Conservation (phyloP, 495 filamentous ascomycete genomes). For the Apodospora peruviana region DNA sequence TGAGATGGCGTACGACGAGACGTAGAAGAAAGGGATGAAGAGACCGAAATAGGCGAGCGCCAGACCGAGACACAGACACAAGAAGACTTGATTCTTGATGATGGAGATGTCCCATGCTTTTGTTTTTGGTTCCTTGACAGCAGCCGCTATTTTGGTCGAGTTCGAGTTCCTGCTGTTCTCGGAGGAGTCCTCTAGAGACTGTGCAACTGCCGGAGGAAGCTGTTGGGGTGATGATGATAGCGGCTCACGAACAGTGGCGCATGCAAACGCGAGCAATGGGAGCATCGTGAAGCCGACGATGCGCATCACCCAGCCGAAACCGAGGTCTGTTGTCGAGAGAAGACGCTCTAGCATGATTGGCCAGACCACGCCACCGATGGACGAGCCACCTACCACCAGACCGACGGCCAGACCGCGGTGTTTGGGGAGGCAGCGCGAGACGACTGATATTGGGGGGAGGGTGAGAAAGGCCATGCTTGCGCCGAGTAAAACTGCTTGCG, state of each 20-base stretch:
- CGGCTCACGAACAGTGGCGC: constrained; percentile 25
- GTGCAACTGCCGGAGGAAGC: neutral
- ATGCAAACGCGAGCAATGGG: constrained; percentile 32
- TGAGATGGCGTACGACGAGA: constrained; percentile 38
- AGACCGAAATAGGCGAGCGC: constrained; percentile 41
- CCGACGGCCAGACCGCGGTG: constrained; percentile 47
- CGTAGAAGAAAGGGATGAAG: constrained; percentile 49
- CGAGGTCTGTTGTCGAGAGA: constrained; percentile 27
- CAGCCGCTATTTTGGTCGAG: neutral
- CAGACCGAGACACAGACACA: constrained; percentile 11
- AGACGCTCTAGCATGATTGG: constrained; percentile 29
- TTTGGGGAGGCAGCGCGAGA: constrained; percentile 41
- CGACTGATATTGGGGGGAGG: constrained; percentile 39
- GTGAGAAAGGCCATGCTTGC: constrained; percentile 38
- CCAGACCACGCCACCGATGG: constrained; percentile 49
- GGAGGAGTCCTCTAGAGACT: neutral
- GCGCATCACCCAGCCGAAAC: constrained; percentile 52
- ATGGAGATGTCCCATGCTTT: constrained; percentile 3
- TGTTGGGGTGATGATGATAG: neutral
- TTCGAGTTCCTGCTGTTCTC: neutral
- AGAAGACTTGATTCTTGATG: constrained; percentile 13
- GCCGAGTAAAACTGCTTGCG: constrained; percentile 49
- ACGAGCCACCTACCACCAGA: constrained; percentile 47
- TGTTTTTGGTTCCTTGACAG: neutral
- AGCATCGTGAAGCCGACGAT: constrained; percentile 49